Percentiles rank a stretch among this genome's conserved stretches.
Evolutionary conservation across 306 rosid species (phyloP).

Genomic region (Ammopiptanthus mongolicus): DNA sequence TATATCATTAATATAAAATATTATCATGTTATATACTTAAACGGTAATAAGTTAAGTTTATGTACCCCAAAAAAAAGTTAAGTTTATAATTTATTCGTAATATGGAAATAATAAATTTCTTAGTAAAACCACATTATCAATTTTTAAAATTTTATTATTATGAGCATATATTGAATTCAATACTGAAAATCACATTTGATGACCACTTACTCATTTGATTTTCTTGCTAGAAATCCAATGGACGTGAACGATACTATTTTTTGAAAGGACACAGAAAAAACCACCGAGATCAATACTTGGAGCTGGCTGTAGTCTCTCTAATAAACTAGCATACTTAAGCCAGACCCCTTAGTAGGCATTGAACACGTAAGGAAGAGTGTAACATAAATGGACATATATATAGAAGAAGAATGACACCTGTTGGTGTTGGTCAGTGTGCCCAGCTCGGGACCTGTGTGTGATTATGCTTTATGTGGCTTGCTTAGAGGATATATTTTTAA

Average conservation of each 20-base stretch:
- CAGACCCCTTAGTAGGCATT: neutral
- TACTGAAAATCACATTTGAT: neutral
- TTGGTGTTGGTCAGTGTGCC: constrained; percentile 17
- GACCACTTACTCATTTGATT: too few species aligned
- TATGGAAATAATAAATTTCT: too few species aligned
- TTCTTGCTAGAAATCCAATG: neutral
- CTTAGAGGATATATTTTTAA: constrained; percentile 5
- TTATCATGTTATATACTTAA: too few species aligned
- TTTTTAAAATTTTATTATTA: too few species aligned
- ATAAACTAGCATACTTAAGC: constrained; percentile 14
- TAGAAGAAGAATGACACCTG: neutral
- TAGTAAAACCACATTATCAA: too few species aligned
- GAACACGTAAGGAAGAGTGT: neutral
- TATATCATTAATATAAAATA: too few species aligned
- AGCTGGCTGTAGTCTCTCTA: neutral
- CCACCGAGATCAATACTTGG: neutral
- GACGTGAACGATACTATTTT: neutral
- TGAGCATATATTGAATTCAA: neutral
- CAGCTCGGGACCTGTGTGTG: constrained; percentile 5
- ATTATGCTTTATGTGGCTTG: constrained; percentile 9
- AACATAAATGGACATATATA: neutral
- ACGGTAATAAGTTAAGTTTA: too few species aligned
- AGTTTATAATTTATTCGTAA: too few species aligned
- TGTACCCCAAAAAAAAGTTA: too few species aligned
- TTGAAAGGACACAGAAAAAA: neutral